Evolutionary conservation across 140 eudicot genomes (phyloP).

Genomic region (Flaveria floridana): DNA sequence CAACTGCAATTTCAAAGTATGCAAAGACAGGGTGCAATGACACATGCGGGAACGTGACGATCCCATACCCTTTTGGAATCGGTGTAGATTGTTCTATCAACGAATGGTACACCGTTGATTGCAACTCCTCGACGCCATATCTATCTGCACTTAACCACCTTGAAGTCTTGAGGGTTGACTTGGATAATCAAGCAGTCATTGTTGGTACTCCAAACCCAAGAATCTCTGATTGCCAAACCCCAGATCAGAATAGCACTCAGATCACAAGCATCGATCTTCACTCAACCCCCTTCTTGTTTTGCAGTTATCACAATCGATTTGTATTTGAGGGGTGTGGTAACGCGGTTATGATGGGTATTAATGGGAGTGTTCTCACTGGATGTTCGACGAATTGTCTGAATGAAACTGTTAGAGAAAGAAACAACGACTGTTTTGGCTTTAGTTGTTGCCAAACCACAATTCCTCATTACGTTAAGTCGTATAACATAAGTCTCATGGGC

Average conservation of each 20-base stretch:
- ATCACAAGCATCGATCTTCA: conserved; percentile 3
- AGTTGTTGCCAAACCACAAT: conserved; percentile 20
- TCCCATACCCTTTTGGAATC: conserved; percentile 13
- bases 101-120: background rate
- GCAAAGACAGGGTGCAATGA: conserved; percentile 9
- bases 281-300: conserved; percentile 18
- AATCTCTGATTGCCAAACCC: background rate
- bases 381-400: conserved; percentile 21
- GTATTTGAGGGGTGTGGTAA: conserved; percentile 20
- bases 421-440: conserved; percentile 12
- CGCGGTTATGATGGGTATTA: background rate
- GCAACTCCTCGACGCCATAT: background rate
- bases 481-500: background rate
- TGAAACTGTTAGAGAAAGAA: background rate
- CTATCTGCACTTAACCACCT: conserved; percentile 12
- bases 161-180: background rate
- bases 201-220: background rate
- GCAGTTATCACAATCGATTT: background rate
- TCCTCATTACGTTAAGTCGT: conserved; percentile 3
- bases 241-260: background rate
- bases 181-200: background rate
- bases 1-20: background rate
- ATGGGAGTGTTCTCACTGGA: conserved; percentile 8
- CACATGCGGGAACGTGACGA: conserved; percentile 7
- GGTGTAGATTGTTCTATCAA: background rate